Evolutionary conservation across 2,329 filamentous ascomycete species (phyloP).

Genomic region (Leptographium radiaticola): DNA sequence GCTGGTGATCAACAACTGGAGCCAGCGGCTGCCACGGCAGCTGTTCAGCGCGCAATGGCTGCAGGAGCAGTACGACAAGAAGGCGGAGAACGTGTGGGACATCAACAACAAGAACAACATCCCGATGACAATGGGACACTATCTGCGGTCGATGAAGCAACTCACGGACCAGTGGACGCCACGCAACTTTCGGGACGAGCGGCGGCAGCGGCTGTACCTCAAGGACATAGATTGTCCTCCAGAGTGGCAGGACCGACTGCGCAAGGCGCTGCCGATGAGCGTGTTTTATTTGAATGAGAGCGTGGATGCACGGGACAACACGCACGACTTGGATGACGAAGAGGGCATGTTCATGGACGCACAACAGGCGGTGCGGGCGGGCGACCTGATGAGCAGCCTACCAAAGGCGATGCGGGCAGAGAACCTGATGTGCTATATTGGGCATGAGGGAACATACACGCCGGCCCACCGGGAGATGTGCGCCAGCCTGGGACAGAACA

Average conservation of each 20-base stretch:
- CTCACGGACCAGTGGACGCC: conserved; percentile 72
- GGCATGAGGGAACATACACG: conserved; percentile 94
- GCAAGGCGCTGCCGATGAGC: conserved; percentile 63
- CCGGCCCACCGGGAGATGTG: conserved; percentile 97
- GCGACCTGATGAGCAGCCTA: conserved; percentile 90
- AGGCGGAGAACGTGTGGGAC: conserved; percentile 76
- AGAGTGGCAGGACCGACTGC: conserved; percentile 72
- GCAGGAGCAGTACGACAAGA: conserved; percentile 62
- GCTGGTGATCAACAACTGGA: conserved; percentile 81
- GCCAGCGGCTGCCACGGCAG: conserved; percentile 57
- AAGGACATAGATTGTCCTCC: conserved; percentile 94
- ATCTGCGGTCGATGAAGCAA: conserved; percentile 73
- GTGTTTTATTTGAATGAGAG: conserved; percentile 86
- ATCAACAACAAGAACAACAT: conserved; percentile 60
- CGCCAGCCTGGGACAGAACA: conserved; percentile 87
- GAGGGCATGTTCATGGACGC: conserved; percentile 30
- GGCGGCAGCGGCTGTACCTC: conserved; percentile 76
- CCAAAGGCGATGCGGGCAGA: conserved; percentile 79
- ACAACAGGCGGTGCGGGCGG: conserved; percentile 53
- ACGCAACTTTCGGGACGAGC: conserved; percentile 64
- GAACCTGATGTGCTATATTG: conserved; percentile 97
- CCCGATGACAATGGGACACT: conserved; percentile 79
- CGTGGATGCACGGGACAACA: conserved; percentile 32
- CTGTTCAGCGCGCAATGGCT: conserved; percentile 77
- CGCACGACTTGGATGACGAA: conserved; percentile 14